Base-by-base conservation (phyloP, 768 basidiomycete species). In the Leccinum subgranulosum region DNA sequence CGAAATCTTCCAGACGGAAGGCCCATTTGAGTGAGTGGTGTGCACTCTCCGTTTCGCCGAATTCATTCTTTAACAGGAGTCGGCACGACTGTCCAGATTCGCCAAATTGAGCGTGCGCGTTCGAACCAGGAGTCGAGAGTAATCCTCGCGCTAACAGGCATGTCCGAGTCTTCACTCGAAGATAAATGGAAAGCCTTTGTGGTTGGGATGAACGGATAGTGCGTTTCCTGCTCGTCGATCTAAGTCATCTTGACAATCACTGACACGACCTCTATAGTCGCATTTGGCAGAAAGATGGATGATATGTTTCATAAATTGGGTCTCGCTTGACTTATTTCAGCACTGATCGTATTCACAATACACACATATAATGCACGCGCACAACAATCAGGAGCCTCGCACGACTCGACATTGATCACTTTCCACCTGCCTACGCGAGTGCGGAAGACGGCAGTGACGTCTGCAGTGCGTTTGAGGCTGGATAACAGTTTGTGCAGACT, bases 161-260 rank as follows among this genome's bases (percentile, higher is more conserved):
- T 93, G 85, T 95, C 95, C 17, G 28, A 29, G 28, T 29, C 28
- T 10, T 92, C 94, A 7, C 73, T 90, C 6, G 95, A 97, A 68
- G 93, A 98, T 71, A 96, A 95, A 71, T 81, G 90, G 23, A 81
- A 84, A 63, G 95, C 95, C 1, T 96, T 96, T 60, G 87, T 90
- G 48, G 91, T 90, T 52, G 95, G 95, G 1, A 93, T 98, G 51
- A 91, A 97, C 62, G 94, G 95, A 75, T 96, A 96, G 93, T 94
- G 68, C 62, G 92, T 69, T 52, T 85, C 15, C 8, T 46, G 6
- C 9, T 3, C 14, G 8, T 28, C 4, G 23, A 51, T 8, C 7
- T 11, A 3, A 9, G 23, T 8, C 11, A 3, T 27, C 39, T 39
- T 12, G 55, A 45, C 15, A 9, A 25, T 52, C 45, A n/a, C 27